Base-by-base conservation (phyloP, 2,329 filamentous ascomycete genomes). In the Alternaria incomplexa region DNA sequence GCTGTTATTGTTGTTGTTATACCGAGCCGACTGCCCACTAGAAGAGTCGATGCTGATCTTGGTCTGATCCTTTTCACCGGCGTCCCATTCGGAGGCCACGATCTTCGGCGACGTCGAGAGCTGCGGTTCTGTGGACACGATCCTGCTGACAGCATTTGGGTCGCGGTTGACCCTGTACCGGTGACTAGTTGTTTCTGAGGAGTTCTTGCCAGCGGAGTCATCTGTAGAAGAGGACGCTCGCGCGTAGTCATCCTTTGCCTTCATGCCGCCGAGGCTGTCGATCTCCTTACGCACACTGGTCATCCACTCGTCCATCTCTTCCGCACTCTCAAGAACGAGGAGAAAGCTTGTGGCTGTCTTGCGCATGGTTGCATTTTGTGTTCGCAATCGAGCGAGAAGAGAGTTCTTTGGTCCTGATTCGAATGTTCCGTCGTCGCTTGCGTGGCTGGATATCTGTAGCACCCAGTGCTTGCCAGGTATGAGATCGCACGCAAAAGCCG, bases 401-500 rank as follows among this genome's bases (percentile, higher is more conserved):
- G 90, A 91, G 53, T 87, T 86, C 4, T 86, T 82, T 40, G 78
- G 78, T 2, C 62, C 72, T 6, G 70, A 63, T 13, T 84, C 74
- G 1, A 80, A 71, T 5, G 73, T 81, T 26, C 87, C 87, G 32
- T 91, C 86, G 3, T 86, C 79, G 53, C 89, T 88, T 60, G 89
- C 88, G 9, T 84, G 82, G 36, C 92, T 90, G 3, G 89, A 90
- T 22, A 95, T 87, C 69, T 93, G 91, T 13, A 95, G 79, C 6
- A 95, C 92, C 88, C 91, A 94, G 72, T 93, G 91, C 63, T 88
- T 88, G 6, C 92, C 92, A 4, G 91, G 91, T 58, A 95, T 93
- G 13, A 91, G 84, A 75, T 96, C 92, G 68, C 89, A 93, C 2
- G 90, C 92, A 77, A 93, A 95, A 6, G 91, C 92, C 11, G 91